Percentiles rank a stretch among this genome's conserved stretches.
Evolutionary conservation across 768 basidiomycete species (phyloP).

Genomic region (Amanita phalloides): DNA sequence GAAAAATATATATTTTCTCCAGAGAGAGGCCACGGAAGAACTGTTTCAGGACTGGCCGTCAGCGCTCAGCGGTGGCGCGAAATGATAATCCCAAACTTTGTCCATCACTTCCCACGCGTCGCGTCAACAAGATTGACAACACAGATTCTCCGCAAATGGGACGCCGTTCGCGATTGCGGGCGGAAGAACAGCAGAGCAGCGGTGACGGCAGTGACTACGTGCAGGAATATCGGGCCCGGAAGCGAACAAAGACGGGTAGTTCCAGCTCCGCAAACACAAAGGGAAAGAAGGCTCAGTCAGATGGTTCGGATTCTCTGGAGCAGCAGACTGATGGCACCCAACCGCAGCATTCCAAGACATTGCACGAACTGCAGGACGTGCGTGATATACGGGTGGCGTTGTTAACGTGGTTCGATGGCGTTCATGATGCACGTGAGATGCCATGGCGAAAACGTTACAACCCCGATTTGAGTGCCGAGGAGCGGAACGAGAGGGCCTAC

Average conservation of each 20-base stretch:
- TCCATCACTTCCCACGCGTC: no score
- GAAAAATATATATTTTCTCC: no score
- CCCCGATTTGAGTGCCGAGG: conserved; percentile 37
- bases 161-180: background rate
- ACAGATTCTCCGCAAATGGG: background rate
- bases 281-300: background rate
- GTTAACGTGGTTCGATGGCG: conserved; percentile 61
- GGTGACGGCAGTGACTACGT: conserved; percentile 1
- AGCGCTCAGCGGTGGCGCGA: no score
- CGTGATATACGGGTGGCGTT: conserved; percentile 37
- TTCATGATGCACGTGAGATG: conserved; percentile 67
- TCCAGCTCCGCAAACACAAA: background rate
- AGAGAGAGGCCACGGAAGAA: no score
- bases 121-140: background rate
- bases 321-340: conserved; percentile 8
- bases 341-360: conserved; percentile 29
- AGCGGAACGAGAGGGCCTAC: conserved; percentile 79
- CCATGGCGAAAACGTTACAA: conserved; percentile 82
- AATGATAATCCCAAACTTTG: no score
- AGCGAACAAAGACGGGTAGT: background rate
- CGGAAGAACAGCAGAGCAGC: background rate
- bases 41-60: no score
- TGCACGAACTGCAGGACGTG: conserved; percentile 35
- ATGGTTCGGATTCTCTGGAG: background rate
- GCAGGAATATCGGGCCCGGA: background rate